Evolutionary conservation across 768 basidiomycete species (phyloP).

Genomic region (Daedaleopsis sinensis): DNA sequence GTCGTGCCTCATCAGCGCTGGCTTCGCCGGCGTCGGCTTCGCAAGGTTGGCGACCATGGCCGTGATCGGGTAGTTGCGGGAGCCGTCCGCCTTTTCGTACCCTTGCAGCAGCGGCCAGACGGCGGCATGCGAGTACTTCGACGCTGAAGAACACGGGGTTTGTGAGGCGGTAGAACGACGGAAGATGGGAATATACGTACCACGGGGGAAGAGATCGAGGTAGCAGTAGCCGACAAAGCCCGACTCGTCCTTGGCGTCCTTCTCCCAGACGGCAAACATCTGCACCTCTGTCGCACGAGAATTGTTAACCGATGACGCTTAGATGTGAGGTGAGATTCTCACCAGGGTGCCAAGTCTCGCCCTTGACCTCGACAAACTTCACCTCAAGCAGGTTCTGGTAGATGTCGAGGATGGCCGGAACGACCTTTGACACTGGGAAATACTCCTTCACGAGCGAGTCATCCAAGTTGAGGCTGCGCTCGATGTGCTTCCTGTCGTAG

Average conservation of each 20-base stretch:
- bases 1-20: constrained; percentile 84
- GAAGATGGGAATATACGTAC: constrained; percentile 41
- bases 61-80: constrained; percentile 70
- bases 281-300: constrained; percentile 61
- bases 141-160: constrained; percentile 40
- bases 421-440: constrained; percentile 84
- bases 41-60: constrained; percentile 93
- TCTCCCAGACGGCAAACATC: constrained; percentile 85
- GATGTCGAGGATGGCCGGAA: constrained; percentile 79
- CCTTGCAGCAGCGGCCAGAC: constrained; percentile 80
- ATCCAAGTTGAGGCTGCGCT: constrained; percentile 69
- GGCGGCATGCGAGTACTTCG: constrained; percentile 86
- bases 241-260: constrained; percentile 66
- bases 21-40: constrained; percentile 78
- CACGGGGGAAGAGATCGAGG: constrained; percentile 85
- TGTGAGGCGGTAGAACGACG: not conserved
- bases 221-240: constrained; percentile 87
- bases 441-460: constrained; percentile 85
- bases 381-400: constrained; percentile 85
- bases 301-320: not conserved
- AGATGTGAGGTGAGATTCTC: constrained; percentile 13
- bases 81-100: constrained; percentile 56
- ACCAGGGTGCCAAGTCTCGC: constrained; percentile 84
- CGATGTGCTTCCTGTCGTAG: constrained; percentile 67
- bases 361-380: constrained; percentile 57